Percentiles rank a stretch among this genome's conserved stretches.
Conservation (phyloP, 202 grass and related monocot species). For the Musa balbisiana region DNA sequence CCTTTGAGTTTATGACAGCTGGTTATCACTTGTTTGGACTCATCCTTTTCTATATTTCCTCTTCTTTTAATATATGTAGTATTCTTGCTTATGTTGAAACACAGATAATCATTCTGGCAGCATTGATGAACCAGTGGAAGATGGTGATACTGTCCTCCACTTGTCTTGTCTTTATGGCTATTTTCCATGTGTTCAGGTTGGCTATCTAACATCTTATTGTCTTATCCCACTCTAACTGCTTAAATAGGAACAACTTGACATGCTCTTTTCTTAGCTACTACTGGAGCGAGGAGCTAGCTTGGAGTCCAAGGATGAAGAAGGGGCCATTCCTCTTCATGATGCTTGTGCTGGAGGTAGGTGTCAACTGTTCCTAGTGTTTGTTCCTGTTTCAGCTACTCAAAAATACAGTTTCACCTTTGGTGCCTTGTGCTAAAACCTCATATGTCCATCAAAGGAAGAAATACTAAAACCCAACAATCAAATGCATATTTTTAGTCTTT, state of each 20-base stretch:
- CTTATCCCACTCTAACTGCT: background rate
- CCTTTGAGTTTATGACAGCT: background rate
- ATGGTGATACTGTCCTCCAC: slow-evolving; percentile 94
- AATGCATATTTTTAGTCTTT: slow-evolving; percentile 9
- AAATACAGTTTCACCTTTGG: background rate
- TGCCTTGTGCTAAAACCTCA: background rate
- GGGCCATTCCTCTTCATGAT: slow-evolving; percentile 88
- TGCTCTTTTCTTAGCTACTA: slow-evolving; percentile 39
- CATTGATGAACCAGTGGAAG: slow-evolving; percentile 96
- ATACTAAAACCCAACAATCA: background rate
- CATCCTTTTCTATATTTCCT: background rate
- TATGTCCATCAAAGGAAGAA: too few relatives aligned
- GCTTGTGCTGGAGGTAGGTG: slow-evolving; percentile 77
- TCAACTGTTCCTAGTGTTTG: background rate
- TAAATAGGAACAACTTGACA: slow-evolving; percentile 11
- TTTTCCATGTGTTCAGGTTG: slow-evolving; percentile 88
- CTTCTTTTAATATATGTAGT: slow-evolving; percentile 8
- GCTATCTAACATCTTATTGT: slow-evolving; percentile 13
- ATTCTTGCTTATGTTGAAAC: slow-evolving; percentile 1
- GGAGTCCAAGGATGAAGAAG: slow-evolving; percentile 95
- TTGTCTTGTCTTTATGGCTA: slow-evolving; percentile 93
- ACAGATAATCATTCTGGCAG: slow-evolving; percentile 57
- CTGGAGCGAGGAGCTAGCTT: slow-evolving; percentile 72
- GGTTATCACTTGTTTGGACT: background rate
- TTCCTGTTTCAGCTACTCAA: slow-evolving; percentile 3